Base-by-base conservation (phyloP, 352 stramenopile species). In the Phytophthora sp. region DNA sequence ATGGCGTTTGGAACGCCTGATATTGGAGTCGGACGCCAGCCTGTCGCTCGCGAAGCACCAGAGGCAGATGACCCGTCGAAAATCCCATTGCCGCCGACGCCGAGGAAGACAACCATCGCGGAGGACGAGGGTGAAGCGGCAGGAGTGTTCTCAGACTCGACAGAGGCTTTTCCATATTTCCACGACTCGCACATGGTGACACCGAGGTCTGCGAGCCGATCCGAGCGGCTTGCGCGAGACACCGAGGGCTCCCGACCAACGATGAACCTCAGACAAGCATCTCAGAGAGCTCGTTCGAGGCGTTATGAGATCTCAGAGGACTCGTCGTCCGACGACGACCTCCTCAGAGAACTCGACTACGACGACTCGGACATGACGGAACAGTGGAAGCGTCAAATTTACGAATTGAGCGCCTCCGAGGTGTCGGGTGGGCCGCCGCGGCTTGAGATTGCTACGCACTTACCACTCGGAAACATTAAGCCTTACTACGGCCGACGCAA, bases 101-200 rank as follows among this genome's bases (percentile, higher is more conserved):
- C 5, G 1, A 35, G 15, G 5, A 35, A 2, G 30, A 35, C 11
- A 5, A 12, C 10, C 10, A 12, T 5, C 15, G 15, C 0, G 10
- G 15, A 12, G 4, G 7, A 9, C 10, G 30, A 35, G 11, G 5
- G 0, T 9, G 15, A 0, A 9, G 11, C 8, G 12, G 11, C 17
- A 28, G 20, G 1, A 13, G n/a, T 27, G 4, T 45, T 45, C 13
- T 10, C 38, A 9, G 12, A 17, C 1, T 35, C 18, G 17, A 12
- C 11, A 11, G 38, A 15, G 20, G 2, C 21, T 5, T 41, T 26
- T 12, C 35, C 50, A 5, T 58, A 58, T 27, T 58, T 48, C 11
- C 23, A 49, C 37, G 50, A 58, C 26, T 49, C 50, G 50, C 50
- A 41, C 35, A n/a, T n/a, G n/a, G n/a, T n/a, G n/a, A 57, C 44